phyloP scores from a whole-genome alignment of 2,329 filamentous ascomycete genomes.

The Magnaporthiopsis incrustans region DNA sequence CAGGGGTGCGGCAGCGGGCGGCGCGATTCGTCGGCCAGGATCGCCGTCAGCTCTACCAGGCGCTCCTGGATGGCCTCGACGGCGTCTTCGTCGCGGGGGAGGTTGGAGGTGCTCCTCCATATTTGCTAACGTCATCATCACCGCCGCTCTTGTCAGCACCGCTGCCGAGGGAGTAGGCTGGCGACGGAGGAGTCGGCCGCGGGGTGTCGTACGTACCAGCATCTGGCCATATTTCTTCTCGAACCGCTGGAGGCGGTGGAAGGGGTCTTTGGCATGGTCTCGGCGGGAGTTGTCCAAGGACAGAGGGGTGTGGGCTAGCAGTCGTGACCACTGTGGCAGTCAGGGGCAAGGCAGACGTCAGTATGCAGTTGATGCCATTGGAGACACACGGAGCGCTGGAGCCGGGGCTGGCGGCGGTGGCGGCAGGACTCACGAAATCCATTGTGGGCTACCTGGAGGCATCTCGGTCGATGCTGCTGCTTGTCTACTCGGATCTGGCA shows the following conservation, averaged over 20 bases:
- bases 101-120: slow-evolving; percentile 55
- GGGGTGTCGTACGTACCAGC: slow-evolving; percentile 35
- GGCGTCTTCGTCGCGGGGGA: slow-evolving; percentile 51
- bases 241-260: slow-evolving; percentile 56
- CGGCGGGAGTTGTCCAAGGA: slow-evolving; percentile 47
- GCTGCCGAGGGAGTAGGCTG: neutral
- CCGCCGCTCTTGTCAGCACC: neutral
- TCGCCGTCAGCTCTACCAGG: slow-evolving; percentile 56
- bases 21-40: slow-evolving; percentile 83
- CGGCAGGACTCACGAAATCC: slow-evolving; percentile 7
- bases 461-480: slow-evolving; percentile 5
- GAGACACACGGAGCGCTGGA: neutral
- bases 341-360: slow-evolving; percentile 8
- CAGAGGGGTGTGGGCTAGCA: slow-evolving; percentile 55
- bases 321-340: slow-evolving; percentile 52
- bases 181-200: neutral
- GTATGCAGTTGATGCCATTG: neutral
- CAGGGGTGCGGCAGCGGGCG: slow-evolving; percentile 86
- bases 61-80: slow-evolving; percentile 55
- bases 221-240: slow-evolving; percentile 58
- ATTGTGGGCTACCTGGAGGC: slow-evolving; percentile 4
- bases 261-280: slow-evolving; percentile 54
- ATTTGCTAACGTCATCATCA: slow-evolving; percentile 31
- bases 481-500: neutral
- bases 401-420: no score